These are phyloP conservation scores for Trichoderma reesei DNA, from an alignment of 495 filamentous ascomycete genomes.

Conservation along the genomic window DNA sequence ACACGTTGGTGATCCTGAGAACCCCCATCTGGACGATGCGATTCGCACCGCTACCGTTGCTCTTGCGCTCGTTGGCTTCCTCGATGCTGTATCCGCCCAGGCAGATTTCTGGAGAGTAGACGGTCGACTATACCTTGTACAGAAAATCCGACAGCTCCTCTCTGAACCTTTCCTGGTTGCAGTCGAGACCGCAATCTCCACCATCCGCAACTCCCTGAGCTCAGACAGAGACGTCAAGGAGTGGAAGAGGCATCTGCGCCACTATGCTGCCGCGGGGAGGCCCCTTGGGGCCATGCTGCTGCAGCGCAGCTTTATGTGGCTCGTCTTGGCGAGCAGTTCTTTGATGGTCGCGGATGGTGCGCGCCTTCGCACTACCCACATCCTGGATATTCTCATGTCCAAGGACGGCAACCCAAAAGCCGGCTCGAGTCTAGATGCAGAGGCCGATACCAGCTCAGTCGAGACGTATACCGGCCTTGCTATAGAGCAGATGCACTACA, in stretches of 20 bases:
- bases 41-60: constrained; percentile 59
- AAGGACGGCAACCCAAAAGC: constrained; percentile 32
- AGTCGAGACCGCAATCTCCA: constrained; percentile 79
- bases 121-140: constrained; percentile 61
- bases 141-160: constrained; percentile 57
- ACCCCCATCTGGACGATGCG: constrained; percentile 50
- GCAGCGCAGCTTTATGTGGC: constrained; percentile 73
- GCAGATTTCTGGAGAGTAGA: constrained; percentile 66
- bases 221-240: constrained; percentile 46
- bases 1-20: constrained; percentile 41
- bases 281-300: constrained; percentile 89
- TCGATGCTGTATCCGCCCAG: constrained; percentile 68
- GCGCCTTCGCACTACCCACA: constrained; percentile 47
- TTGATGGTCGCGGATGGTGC: constrained; percentile 54
- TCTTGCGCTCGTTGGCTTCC: constrained; percentile 76
- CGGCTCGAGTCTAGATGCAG: constrained; percentile 22
- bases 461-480: constrained; percentile 66
- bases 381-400: constrained; percentile 69
- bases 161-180: constrained; percentile 74
- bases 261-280: constrained; percentile 67
- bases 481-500: constrained; percentile 66
- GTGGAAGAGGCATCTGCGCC: constrained; percentile 76
- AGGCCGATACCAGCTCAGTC: constrained; percentile 33
- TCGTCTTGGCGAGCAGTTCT: constrained; percentile 71
- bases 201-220: constrained; percentile 55